Conservation (phyloP, 164 flowering plant genomes). For the Pachysandra terminalis region DNA sequence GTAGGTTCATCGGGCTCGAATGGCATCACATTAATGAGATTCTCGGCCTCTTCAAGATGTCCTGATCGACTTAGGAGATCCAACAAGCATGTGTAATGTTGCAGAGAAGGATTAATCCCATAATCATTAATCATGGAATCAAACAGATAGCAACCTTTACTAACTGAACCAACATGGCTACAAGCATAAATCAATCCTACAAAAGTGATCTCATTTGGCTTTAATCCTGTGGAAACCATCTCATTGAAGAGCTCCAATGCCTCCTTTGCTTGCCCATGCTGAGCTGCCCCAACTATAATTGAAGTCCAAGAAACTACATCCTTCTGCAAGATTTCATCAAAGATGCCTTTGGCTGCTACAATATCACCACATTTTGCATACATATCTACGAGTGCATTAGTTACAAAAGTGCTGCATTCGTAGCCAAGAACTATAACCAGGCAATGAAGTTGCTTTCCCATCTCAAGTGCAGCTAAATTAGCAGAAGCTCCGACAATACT, state of each 20-base stretch:
- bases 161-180: not conserved
- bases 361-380: not conserved
- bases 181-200: not conserved
- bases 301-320: not conserved
- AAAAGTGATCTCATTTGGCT: not conserved
- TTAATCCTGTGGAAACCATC: not conserved
- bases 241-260: not conserved
- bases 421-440: not conserved
- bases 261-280: not conserved
- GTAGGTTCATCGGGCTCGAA: not conserved
- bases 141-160: not conserved
- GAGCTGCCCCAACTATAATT: not conserved
- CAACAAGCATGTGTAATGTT: not conserved
- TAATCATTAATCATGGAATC: not conserved
- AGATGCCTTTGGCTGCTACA: not conserved
- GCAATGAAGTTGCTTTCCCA: not conserved
- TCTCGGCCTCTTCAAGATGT: not conserved
- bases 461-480: not conserved
- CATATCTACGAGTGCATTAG: not conserved
- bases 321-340: not conserved
- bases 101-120: not conserved
- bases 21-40: not conserved
- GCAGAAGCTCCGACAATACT: not conserved
- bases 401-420: not conserved
- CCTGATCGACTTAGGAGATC: not conserved